Base-by-base conservation (phyloP, 495 filamentous ascomycete species). In the Aspergillus egyptiacus region DNA sequence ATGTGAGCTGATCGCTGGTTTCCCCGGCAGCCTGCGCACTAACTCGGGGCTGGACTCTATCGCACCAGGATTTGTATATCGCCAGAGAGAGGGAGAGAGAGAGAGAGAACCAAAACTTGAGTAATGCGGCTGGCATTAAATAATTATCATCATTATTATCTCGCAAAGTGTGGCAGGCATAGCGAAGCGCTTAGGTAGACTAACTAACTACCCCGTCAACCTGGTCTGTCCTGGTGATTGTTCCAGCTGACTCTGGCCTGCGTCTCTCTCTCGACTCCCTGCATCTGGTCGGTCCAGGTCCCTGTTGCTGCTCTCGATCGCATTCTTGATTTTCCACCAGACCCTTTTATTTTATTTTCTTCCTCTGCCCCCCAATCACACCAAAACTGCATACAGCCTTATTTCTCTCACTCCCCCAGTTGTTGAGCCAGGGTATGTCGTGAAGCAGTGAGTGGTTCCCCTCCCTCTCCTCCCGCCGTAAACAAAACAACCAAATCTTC, bases 1-100 rank as follows among this genome's bases (percentile, higher is more conserved):
- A n/a, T n/a, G n/a, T n/a, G n/a, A n/a, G n/a, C n/a, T 51, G 51
- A 48, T 54, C 37, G 45, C 34, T 48, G 54, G 54, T 56, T 56
- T 56, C 54, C 54, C 54, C 35, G 54, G 54, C 54, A 56, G 54
- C 54, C 53, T 39, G 14, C 39, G 38, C 47, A 32, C 37, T 41
- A 48, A 40, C 13, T 31, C n/a, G n/a, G n/a, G 32, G 6, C 34
- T 20, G 22, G 27, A 31, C 46, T 39, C 6, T 24, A 22, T 15
- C 41, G 18, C 43, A 46, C 20, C 43, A 27, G 43, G 22, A 22
- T 45, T 33, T 35, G 28, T 45, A 45, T 45, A 45, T 19, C 40
- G 18, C 22, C 28, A 23, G 28, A 18, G 10, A 31, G 27, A 32
- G 5, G 11, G 20, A 14, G 24, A 48, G n/a, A n/a, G n/a, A n/a